Evolutionary conservation across 2,329 filamentous ascomycete species (phyloP), one percentile per base, ranked within the genome.

Genomic region (Macrophomina pseudophaseolina): DNA sequence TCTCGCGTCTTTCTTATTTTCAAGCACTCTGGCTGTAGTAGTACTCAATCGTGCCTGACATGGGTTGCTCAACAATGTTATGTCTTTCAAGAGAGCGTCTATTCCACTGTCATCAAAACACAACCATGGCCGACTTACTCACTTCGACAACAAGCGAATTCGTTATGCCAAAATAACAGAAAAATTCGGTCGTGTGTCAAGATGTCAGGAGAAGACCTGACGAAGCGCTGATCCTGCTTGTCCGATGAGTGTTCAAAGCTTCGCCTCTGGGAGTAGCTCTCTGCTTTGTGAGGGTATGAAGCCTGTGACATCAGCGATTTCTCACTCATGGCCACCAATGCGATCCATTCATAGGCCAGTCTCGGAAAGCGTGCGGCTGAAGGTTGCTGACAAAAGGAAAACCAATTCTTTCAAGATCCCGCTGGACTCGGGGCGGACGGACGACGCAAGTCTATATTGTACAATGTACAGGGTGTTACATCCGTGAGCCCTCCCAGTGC

Each of bases 381-480:
- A 33, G n/a, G n/a, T 11, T 33, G 23, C 18, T 62, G 58, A 62
- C 58, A 62, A 46, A 42, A 59, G 14, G 30, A 66, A 49, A 30
- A 18, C 33, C 65, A 51, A 53, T 66, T 66, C 65, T 56, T 53
- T 35, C 48, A 40, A 62, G 58, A 51, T 30, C 11, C 58, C 56
- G 49, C 58, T 53, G 52, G 65, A 54, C 30, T 59, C 35, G 65
- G 65, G 42, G 56, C 58, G 38, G 65, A 54, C 58, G 56, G 65
- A 62, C 48, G 46, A 60, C 42, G 49, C 35, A 72, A 66, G 72
- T 79, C 75, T 79, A 78, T 79, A 77, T 73, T 79, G 77, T 79
- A 79, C 77, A 79, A 71, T 75, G 76, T 78, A 78, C 75, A 76
- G 73, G 23, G 58, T 68, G 74, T 75, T 78, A 78, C 74, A 77